Conservation (phyloP, 768 basidiomycete species). For the Tylopilus felleus region DNA sequence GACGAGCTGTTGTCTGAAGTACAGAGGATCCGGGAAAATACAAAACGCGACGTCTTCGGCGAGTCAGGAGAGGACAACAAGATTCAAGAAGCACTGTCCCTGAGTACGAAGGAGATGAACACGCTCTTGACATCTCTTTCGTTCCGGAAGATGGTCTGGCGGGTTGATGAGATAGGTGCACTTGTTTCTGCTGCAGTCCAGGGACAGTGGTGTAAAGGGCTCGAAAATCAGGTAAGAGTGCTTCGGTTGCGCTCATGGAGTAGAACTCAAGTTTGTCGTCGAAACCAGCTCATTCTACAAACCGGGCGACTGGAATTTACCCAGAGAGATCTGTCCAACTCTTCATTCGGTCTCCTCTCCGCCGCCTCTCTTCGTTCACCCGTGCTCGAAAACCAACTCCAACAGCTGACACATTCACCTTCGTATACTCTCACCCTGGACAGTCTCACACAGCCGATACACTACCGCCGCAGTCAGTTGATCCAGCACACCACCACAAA, state of each 20-base stretch:
- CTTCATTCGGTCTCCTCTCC: constrained; percentile 40
- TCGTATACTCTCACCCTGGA: constrained; percentile 41
- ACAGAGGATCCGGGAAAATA: constrained; percentile 37
- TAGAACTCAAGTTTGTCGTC: not conserved
- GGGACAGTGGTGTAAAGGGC: constrained; percentile 38
- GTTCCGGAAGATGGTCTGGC: constrained; percentile 40
- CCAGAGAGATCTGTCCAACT: constrained; percentile 42
- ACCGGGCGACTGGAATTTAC: constrained; percentile 53
- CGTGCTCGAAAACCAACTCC: constrained; percentile 55
- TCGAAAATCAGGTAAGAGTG: constrained; percentile 48
- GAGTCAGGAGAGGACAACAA: constrained; percentile 17
- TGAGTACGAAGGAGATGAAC: constrained; percentile 29
- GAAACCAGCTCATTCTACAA: constrained; percentile 55
- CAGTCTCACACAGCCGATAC: constrained; percentile 50
- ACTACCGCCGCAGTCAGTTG: constrained; percentile 51
- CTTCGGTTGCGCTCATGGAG: not conserved
- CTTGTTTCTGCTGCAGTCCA: constrained; percentile 33
- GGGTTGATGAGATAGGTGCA: constrained; percentile 39
- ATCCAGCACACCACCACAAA: constrained; percentile 50
- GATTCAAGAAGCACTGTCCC: constrained; percentile 29
- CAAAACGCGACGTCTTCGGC: constrained; percentile 39
- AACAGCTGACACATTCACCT: constrained; percentile 49
- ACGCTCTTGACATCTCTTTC: constrained; percentile 31
- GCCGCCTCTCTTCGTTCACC: constrained; percentile 44
- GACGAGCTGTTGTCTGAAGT: constrained; percentile 37